Conservation (phyloP, 2,329 filamentous ascomycete genomes). For the Ophiocordyceps polyrhachis-furcata region DNA sequence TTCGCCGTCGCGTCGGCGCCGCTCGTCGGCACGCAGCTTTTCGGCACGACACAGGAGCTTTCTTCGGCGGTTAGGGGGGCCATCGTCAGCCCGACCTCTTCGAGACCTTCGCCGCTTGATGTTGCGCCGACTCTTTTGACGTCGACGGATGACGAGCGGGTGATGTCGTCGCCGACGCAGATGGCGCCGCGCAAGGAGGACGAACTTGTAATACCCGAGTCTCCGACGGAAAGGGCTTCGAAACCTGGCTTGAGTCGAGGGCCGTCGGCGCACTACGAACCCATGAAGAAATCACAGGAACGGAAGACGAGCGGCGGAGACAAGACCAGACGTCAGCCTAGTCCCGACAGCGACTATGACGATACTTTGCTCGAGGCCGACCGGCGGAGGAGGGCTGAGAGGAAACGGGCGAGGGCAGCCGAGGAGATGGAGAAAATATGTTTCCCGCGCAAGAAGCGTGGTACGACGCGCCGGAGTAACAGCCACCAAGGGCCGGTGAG, state of each 20-base stretch:
- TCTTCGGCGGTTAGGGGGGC: constrained; percentile 29
- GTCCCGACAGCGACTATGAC: constrained; percentile 17
- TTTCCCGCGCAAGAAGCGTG: constrained; percentile 9
- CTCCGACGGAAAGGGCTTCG: constrained; percentile 11
- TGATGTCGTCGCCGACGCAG: neutral
- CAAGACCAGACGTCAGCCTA: constrained; percentile 7
- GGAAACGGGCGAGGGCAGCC: constrained; percentile 20
- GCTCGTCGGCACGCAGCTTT: constrained; percentile 29
- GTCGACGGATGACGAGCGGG: neutral
- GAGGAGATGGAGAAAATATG: constrained; percentile 23
- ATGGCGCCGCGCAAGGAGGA: constrained; percentile 1
- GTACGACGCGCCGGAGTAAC: constrained; percentile 2
- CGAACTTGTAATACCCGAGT: constrained; percentile 18
- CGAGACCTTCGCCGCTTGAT: constrained; percentile 33
- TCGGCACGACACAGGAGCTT: constrained; percentile 32
- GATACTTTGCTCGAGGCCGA: constrained; percentile 13
- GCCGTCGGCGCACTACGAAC: constrained; percentile 24
- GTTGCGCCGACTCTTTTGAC: constrained; percentile 12
- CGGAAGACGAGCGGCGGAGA: constrained; percentile 10
- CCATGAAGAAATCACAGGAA: constrained; percentile 27
- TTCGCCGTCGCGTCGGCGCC: constrained; percentile 20
- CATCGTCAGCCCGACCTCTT: constrained; percentile 37
- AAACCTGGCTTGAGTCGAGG: constrained; percentile 8
- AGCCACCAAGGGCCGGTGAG: constrained; percentile 2
- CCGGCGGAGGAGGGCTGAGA: constrained; percentile 18